A percentile compares a stretch with the other conserved stretches of the same genome.
These are phyloP conservation scores for Piromyces sp. DNA, from an alignment of 192 early-diverging fungal genomes.

Conservation along the genomic window DNA sequence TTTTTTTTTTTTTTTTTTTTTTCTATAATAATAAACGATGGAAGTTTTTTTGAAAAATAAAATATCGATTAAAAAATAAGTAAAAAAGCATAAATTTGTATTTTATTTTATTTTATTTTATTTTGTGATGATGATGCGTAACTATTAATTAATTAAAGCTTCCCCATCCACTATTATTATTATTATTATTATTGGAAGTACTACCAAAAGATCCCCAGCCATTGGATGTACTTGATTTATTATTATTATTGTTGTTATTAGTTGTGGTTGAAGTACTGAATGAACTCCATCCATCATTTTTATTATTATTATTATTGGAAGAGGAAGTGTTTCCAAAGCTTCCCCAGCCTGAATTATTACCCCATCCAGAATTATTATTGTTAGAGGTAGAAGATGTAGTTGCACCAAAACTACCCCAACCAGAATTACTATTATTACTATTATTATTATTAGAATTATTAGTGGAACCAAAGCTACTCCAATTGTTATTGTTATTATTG, in stretches of 20 bases:
- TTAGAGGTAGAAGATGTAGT: neutral
- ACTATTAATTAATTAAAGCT: neutral
- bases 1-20: too few relatives aligned
- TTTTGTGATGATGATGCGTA: too few relatives aligned
- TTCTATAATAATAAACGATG: too few relatives aligned
- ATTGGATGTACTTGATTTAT: neutral
- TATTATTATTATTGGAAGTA: neutral
- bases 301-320: neutral
- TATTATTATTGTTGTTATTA: neutral
- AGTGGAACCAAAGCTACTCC: too few relatives aligned
- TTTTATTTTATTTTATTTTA: too few relatives aligned
- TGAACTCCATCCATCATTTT: neutral
- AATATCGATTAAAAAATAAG: too few relatives aligned
- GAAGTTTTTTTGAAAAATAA: too few relatives aligned
- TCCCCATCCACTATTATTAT: neutral
- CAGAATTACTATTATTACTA: neutral
- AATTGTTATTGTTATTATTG: too few relatives aligned
- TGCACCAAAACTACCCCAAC: neutral
- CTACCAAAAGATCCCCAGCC: neutral
- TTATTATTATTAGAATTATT: too few relatives aligned
- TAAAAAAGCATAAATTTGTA: too few relatives aligned
- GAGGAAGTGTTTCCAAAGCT: neutral
- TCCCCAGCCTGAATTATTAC: too few relatives aligned
- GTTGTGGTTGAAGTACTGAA: neutral
- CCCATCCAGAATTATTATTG: neutral